A percentile compares a stretch with the other conserved stretches of the same genome.
These are phyloP conservation scores for Helianthus annuus DNA, from an alignment of 129 eudicot species.

Conservation along the genomic window HanXRQr2.0-SUNRISE NC_035438.2:8560297-8560796, in stretches of 20 bases:
- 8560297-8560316: slow-evolving; percentile 51
- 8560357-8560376: background rate
- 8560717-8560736: no score
- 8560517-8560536: background rate
- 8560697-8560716: no score
- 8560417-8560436: background rate
- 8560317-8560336: slow-evolving; percentile 54
- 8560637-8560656: no score
- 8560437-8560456: background rate
- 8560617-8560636: no score
- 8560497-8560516: slow-evolving; percentile 12
- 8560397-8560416: background rate
- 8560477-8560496: background rate
- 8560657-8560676: no score
- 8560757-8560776: no score
- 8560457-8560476: background rate
- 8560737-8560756: no score
- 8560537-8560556: slow-evolving; percentile 4
- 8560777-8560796: no score
- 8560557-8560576: no score
- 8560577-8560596: no score
- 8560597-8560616: no score
- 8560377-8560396: background rate
- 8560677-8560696: no score
- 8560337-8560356: background rate